Conservation (phyloP, 2,329 filamentous ascomycete genomes). For the Xylariaceae sp. region DNA sequence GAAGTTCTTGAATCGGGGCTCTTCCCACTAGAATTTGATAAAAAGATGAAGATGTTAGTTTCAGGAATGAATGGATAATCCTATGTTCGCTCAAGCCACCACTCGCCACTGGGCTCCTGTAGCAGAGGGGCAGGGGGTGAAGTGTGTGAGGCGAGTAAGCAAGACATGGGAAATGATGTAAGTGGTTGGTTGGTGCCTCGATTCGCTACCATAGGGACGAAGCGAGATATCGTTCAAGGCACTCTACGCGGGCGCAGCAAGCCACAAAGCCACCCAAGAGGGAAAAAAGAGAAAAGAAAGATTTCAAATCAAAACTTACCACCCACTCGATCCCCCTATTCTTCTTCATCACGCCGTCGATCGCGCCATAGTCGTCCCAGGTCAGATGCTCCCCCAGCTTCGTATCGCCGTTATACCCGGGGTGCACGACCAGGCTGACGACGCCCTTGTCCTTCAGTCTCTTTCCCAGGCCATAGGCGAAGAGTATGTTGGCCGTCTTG, state of each 20-base stretch:
- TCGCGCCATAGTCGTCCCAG: constrained; percentile 10
- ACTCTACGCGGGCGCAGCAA: not conserved
- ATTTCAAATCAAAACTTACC: constrained; percentile 2
- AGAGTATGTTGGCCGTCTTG: constrained; percentile 43
- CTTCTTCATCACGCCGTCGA: constrained; percentile 22
- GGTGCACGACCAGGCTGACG: constrained; percentile 30
- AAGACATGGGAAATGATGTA: too few species aligned
- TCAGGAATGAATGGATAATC: not conserved
- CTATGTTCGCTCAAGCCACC: too few species aligned
- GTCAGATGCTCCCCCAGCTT: constrained; percentile 25
- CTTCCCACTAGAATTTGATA: constrained; percentile 14
- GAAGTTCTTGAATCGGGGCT: constrained; percentile 32
- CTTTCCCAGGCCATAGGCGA: constrained; percentile 31
- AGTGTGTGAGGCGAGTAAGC: too few species aligned
- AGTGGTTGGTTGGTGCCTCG: too few species aligned
- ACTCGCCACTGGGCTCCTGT: too few species aligned
- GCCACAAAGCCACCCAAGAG: not conserved
- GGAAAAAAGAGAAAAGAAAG: not conserved
- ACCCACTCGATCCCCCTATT: constrained; percentile 16
- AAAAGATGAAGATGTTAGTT: not conserved
- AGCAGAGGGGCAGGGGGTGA: too few species aligned
- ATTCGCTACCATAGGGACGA: too few species aligned
- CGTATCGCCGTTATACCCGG: constrained; percentile 29
- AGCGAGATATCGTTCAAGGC: too few species aligned
- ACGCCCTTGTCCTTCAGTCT: constrained; percentile 29